A percentile compares a stretch with the other conserved stretches of the same genome.
These are phyloP conservation scores for Fusarium agapanthi DNA, from an alignment of 2,329 filamentous ascomycete species.

Conservation along the genomic window DNA sequence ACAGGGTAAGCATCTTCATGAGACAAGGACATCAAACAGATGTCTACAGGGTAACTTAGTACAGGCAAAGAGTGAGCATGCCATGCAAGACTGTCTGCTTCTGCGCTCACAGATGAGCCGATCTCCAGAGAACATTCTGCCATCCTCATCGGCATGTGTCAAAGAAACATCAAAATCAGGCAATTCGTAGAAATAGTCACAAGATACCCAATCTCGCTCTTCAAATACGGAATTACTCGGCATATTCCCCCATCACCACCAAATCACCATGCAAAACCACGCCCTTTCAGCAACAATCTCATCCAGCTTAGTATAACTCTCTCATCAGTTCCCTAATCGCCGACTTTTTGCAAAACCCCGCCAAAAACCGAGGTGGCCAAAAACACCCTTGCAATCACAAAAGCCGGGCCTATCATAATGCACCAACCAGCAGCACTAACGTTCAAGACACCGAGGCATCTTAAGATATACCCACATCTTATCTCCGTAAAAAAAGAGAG, in stretches of 20 bases:
- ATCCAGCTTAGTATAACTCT: fast-evolving
- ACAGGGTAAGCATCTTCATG: neutral
- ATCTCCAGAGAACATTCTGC: fast-evolving
- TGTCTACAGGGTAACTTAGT: no score
- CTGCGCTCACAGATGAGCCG: neutral
- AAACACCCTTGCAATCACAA: neutral
- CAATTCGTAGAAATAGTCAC: neutral
- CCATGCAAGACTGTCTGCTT: fast-evolving
- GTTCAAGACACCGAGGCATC: slow-evolving; percentile 15
- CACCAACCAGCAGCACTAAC: neutral
- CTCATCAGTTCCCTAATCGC: neutral
- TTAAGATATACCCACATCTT: slow-evolving; percentile 5
- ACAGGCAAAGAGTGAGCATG: neutral
- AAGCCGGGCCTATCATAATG: neutral
- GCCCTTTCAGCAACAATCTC: neutral
- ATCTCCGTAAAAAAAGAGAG: slow-evolving; percentile 11
- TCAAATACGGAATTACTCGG: neutral
- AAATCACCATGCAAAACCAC: neutral
- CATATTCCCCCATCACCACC: neutral
- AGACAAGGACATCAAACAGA: no score
- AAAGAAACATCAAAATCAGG: no score
- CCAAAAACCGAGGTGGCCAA: neutral
- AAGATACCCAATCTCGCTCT: neutral
- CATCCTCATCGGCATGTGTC: neutral
- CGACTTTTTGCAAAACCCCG: neutral